Percentiles rank a stretch among this genome's conserved stretches.
Conservation (phyloP, 139 green algal genomes). For the Auxenochlorella pyrenoidosa region DNA sequence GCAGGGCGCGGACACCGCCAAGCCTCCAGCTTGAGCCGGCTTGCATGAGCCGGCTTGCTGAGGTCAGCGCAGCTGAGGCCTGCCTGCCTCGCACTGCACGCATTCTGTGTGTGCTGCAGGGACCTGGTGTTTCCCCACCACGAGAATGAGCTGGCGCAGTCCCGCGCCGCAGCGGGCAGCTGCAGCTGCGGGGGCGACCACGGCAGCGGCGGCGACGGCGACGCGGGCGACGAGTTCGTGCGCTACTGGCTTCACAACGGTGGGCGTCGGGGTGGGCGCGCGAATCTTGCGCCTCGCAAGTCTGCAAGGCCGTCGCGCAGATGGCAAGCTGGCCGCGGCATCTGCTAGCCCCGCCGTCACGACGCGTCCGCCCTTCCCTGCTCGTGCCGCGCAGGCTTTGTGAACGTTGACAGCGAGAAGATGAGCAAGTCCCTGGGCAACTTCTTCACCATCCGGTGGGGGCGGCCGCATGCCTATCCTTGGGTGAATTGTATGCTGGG, state of each 20-base stretch:
- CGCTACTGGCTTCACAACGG: conserved; percentile 97
- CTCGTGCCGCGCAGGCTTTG: conserved; percentile 40
- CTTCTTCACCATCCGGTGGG: conserved; percentile 96
- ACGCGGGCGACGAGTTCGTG: conserved; percentile 74
- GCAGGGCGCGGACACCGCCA: too few species aligned
- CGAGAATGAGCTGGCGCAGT: conserved; percentile 95
- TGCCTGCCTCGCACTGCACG: too few species aligned
- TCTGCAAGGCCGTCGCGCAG: too few species aligned
- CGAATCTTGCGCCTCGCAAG: background rate
- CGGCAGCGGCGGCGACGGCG: background rate
- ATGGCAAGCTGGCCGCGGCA: too few species aligned
- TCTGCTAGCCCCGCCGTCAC: too few species aligned
- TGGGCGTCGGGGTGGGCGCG: conserved; percentile 3
- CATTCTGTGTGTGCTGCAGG: too few species aligned
- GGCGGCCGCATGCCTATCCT: too few species aligned
- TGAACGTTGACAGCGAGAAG: conserved; percentile 93
- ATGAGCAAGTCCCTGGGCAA: conserved; percentile 98
- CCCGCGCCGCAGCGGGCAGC: conserved; percentile 35
- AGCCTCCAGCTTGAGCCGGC: too few species aligned
- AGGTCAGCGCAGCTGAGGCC: too few species aligned
- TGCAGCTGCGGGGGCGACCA: conserved; percentile 50
- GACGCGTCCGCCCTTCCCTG: background rate
- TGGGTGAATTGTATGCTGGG: too few species aligned
- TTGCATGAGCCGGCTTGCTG: too few species aligned
- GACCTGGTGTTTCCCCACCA: conserved; percentile 97